Evolutionary conservation across 2,329 filamentous ascomycete species (phyloP).

Genomic region (Colletotrichum caudatum): DNA sequence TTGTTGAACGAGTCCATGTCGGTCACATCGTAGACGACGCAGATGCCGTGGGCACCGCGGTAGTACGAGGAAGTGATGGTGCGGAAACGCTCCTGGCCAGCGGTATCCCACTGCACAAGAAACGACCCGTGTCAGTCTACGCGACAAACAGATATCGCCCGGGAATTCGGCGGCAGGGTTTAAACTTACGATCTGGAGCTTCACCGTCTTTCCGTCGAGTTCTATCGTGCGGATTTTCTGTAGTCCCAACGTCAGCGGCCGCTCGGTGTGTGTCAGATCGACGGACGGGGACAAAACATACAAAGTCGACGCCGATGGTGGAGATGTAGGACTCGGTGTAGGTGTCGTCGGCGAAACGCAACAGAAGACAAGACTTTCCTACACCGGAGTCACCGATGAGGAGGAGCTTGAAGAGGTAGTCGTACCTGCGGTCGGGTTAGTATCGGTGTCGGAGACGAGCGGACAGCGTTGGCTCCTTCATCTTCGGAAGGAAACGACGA

Average conservation of each 20-base stretch:
- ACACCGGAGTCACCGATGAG: slow-evolving; percentile 99
- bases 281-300: slow-evolving; percentile 61
- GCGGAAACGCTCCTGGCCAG: slow-evolving; percentile 98
- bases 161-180: background rate
- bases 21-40: slow-evolving; percentile 99
- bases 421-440: slow-evolving; percentile 79
- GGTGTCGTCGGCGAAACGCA: slow-evolving; percentile 98
- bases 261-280: slow-evolving; percentile 3
- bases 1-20: slow-evolving; percentile 99
- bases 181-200: slow-evolving; percentile 93
- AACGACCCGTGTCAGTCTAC: slow-evolving; percentile 47
- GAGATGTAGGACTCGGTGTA: slow-evolving; percentile 99
- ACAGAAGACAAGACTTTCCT: slow-evolving; percentile 98
- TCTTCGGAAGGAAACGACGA: slow-evolving; percentile 20
- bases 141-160: background rate
- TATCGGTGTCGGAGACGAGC: slow-evolving; percentile 21
- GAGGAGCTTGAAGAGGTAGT: slow-evolving; percentile 99
- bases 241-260: slow-evolving; percentile 31
- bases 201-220: slow-evolving; percentile 99
- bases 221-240: slow-evolving; percentile 99
- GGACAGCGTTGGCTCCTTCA: slow-evolving; percentile 8
- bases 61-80: slow-evolving; percentile 99
- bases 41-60: slow-evolving; percentile 98
- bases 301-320: slow-evolving; percentile 99
- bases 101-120: slow-evolving; percentile 89